These are phyloP conservation scores for Penicillium sclerotigenum DNA, from an alignment of 2,329 filamentous ascomycete genomes.

Conservation along the genomic window DNA sequence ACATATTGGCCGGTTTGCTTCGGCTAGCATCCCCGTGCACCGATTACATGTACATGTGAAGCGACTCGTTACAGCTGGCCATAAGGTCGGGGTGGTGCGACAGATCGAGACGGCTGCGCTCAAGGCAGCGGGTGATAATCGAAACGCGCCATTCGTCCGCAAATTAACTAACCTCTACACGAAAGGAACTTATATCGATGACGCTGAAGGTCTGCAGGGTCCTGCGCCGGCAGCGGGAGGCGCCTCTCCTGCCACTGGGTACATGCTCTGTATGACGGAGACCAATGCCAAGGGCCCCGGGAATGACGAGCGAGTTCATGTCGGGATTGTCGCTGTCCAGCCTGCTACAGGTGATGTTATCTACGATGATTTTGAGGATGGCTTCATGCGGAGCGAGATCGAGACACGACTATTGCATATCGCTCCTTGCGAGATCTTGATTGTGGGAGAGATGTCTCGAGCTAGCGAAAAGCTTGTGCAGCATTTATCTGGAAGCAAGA, in stretches of 20 bases:
- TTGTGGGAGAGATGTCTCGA: conserved; percentile 85
- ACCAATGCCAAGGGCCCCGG: conserved; percentile 72
- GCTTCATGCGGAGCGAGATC: conserved; percentile 94
- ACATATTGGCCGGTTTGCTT: conserved; percentile 87
- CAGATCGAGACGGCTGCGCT: conserved; percentile 93
- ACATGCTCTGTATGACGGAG: conserved; percentile 89
- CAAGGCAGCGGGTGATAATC: conserved; percentile 92
- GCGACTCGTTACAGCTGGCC: conserved; percentile 81
- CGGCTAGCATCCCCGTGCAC: conserved; percentile 91
- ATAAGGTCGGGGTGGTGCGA: conserved; percentile 93
- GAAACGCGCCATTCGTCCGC: conserved; percentile 84
- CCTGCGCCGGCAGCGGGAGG: conserved; percentile 56
- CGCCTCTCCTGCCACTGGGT: conserved; percentile 65
- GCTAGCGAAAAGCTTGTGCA: conserved; percentile 89
- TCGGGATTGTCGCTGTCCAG: conserved; percentile 90
- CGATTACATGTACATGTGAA: conserved; percentile 91
- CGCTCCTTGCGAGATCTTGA: conserved; percentile 88
- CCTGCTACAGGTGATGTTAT: conserved; percentile 94
- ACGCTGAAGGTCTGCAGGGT: conserved; percentile 73
- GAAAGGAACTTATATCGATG: conserved; percentile 95
- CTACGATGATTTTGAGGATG: conserved; percentile 93
- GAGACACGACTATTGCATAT: conserved; percentile 95
- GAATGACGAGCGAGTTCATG: conserved; percentile 87
- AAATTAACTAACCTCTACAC: conserved; percentile 97
- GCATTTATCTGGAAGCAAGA: conserved; percentile 83